Conservation (phyloP, 176 grass and related monocot species). For the Pharus latifolius region DNA sequence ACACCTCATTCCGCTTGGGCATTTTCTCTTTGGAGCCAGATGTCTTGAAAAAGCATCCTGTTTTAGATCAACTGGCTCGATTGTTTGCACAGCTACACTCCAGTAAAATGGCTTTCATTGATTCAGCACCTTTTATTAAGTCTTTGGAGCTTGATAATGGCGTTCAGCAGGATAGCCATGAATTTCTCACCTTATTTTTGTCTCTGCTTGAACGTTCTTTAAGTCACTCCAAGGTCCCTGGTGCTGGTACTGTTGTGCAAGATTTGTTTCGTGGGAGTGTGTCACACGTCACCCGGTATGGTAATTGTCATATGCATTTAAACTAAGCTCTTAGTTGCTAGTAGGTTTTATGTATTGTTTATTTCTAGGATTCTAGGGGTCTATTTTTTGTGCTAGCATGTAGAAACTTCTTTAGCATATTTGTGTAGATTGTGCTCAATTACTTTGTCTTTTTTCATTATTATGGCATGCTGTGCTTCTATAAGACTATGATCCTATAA, state of each 20-base stretch:
- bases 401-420: too few species aligned
- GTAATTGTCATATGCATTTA: background rate
- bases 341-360: background rate
- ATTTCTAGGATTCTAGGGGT: background rate
- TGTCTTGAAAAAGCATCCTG: constrained; percentile 59
- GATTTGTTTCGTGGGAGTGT: constrained; percentile 73
- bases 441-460: background rate
- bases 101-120: constrained; percentile 82
- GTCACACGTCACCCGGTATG: constrained; percentile 79
- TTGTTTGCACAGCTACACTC: constrained; percentile 81
- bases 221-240: constrained; percentile 64
- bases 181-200: constrained; percentile 91
- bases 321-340: background rate
- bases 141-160: constrained; percentile 82
- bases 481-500: background rate
- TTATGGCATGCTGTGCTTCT: background rate
- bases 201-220: constrained; percentile 83
- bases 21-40: constrained; percentile 85
- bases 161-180: constrained; percentile 94
- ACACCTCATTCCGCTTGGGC: constrained; percentile 56
- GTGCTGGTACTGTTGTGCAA: constrained; percentile 72
- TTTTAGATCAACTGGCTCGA: constrained; percentile 70
- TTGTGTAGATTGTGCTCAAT: background rate
- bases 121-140: constrained; percentile 83
- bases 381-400: background rate